These are phyloP conservation scores for Jaenimonas drosophilae DNA, from an alignment of 208 protist genomes.

Conservation along the genomic window DNA sequence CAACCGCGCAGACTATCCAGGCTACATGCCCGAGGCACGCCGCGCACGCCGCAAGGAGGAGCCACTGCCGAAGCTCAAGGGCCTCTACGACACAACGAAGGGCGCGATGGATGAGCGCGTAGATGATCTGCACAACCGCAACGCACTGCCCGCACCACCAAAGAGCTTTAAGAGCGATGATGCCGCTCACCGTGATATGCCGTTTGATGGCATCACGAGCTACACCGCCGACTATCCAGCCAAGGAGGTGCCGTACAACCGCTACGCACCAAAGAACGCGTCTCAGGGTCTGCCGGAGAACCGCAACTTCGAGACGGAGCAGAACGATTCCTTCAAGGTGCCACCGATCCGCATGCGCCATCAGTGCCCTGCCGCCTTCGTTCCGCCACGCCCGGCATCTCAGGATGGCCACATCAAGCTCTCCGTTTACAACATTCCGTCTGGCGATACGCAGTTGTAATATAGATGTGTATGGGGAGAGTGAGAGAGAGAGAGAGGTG, in stretches of 20 bases:
- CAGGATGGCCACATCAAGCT: slow-evolving; percentile 82
- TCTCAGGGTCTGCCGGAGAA: slow-evolving; percentile 44
- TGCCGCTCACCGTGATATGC: slow-evolving; percentile 28
- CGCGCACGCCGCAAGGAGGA: slow-evolving; percentile 54
- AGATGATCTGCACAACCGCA: slow-evolving; percentile 30
- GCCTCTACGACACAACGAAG: slow-evolving; percentile 78
- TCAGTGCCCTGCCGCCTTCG: slow-evolving; percentile 60
- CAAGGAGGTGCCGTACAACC: slow-evolving; percentile 59
- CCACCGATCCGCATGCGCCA: slow-evolving; percentile 50
- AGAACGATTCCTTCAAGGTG: slow-evolving; percentile 39
- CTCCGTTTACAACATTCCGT: slow-evolving; percentile 78
- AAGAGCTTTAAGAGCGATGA: slow-evolving; percentile 70
- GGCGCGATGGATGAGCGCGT: slow-evolving; percentile 70
- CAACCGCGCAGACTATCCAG: slow-evolving; percentile 82
- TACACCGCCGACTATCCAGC: slow-evolving; percentile 83
- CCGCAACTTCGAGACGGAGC: slow-evolving; percentile 77
- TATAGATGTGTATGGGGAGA: neutral
- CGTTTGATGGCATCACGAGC: slow-evolving; percentile 79
- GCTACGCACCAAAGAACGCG: slow-evolving; percentile 6
- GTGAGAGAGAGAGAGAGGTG: slow-evolving; percentile 1
- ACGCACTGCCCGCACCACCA: slow-evolving; percentile 51
- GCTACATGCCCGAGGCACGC: slow-evolving; percentile 71
- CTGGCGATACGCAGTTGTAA: slow-evolving; percentile 46
- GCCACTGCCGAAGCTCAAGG: slow-evolving; percentile 67
- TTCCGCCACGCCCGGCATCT: slow-evolving; percentile 53